These are phyloP conservation scores for Novymonas esmeraldas DNA, from an alignment of 208 protist species.

Conservation along the genomic window DNA sequence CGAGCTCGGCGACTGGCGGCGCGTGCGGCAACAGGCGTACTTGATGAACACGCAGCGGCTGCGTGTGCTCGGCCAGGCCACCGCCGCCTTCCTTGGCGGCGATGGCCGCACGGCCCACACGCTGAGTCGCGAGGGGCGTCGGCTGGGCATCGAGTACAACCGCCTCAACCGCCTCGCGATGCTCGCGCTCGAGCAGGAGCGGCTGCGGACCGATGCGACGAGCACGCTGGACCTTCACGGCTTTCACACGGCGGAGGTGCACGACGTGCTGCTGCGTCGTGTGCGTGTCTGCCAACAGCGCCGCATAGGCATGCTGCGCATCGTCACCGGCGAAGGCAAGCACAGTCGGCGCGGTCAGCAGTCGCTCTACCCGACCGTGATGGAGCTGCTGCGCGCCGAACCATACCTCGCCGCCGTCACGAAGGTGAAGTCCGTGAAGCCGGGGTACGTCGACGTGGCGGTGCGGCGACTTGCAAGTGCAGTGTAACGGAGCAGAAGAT, in stretches of 20 bases:
- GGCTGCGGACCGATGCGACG: constrained; percentile 31
- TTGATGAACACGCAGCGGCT: constrained; percentile 63
- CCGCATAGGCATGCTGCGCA: constrained; percentile 43
- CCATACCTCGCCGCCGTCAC: constrained; percentile 27
- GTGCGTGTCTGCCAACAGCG: constrained; percentile 56
- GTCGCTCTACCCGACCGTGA: constrained; percentile 38
- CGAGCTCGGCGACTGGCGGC: constrained; percentile 73
- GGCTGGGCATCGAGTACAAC: constrained; percentile 69
- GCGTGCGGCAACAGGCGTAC: constrained; percentile 72
- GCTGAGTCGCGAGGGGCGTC: constrained; percentile 57
- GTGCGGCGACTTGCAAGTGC: constrained; percentile 8
- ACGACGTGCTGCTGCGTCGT: constrained; percentile 72
- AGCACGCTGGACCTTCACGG: constrained; percentile 80
- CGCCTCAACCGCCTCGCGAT: constrained; percentile 84
- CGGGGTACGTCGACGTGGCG: constrained; percentile 42
- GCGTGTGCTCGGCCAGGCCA: constrained; percentile 56
- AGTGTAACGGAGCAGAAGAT: background rate
- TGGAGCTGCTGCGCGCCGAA: constrained; percentile 45
- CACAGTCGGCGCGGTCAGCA: constrained; percentile 65
- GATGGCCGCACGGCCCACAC: constrained; percentile 57
- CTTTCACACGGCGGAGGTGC: constrained; percentile 75
- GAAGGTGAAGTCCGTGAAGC: constrained; percentile 47
- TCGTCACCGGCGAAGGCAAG: constrained; percentile 66
- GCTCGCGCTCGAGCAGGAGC: constrained; percentile 78
- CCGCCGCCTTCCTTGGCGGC: constrained; percentile 54